Base-by-base conservation (phyloP, 2,329 filamentous ascomycete genomes). In the Paramyrothecium roridum region DNA sequence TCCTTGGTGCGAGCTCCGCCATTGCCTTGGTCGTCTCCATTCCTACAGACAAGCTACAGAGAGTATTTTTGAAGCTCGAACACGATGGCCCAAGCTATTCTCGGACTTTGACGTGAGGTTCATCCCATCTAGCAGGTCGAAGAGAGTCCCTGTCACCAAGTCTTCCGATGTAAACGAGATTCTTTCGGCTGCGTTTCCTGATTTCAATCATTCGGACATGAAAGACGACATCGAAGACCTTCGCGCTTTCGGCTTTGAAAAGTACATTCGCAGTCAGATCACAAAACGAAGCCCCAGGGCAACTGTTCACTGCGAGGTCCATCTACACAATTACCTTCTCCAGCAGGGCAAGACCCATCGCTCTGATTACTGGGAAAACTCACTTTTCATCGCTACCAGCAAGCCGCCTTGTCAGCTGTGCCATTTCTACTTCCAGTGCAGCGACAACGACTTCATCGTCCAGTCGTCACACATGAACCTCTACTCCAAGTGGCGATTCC, bases 391-490 rank as follows among this genome's bases (percentile, higher is more conserved):
- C 8, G 72, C 68, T 8, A 59, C 59, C 23, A 73, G 69, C 62
- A 74, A 74, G 55, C 70, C 69, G 0, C 67, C 68, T 0, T 74
- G 72, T 46, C 59, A 64, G 0, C 63, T 74, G 2, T 75, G 72
- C 22, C 22, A 61, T 2, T 64, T 66, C 23, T 73, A 72, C 30
- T 69, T 74, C 19, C 21, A 45, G 0, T 19, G 40, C 2, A 50
- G 52, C 1, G 16, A 12, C 0, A 56, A 57, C 1, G 62, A 67
- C n/a, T 53, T 62, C 3, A 22, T 53, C 3, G 59, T 70, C 3
- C 62, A 67, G 3, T 33, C 58, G 2, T 52, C 65, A 6, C 72
- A 74, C 50, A 20, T 59, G 3, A 75, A 73, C 10, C 50, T 74
- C 1, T 74, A 74, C 54, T 33, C 53, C 13, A 67, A 67, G 19